Conservation (phyloP, 352 stramenopile species). For the Globisporangium acanthophoron region DNA sequence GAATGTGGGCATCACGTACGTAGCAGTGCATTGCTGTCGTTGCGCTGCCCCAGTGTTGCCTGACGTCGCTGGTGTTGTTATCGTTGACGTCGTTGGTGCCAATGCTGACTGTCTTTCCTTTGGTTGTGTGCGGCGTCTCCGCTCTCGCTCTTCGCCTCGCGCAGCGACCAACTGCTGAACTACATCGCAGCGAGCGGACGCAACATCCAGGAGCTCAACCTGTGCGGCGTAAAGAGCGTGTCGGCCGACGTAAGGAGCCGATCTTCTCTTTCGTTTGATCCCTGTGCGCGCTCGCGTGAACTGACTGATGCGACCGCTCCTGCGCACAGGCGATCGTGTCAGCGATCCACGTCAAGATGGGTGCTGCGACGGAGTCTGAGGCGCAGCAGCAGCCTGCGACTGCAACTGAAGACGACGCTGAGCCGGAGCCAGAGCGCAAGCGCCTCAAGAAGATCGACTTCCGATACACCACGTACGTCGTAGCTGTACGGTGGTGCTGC, state of each 20-base stretch:
- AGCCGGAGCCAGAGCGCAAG: slow-evolving; percentile 70
- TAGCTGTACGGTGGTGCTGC: neutral
- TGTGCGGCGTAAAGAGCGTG: slow-evolving; percentile 85
- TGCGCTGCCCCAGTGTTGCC: neutral
- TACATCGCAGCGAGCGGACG: slow-evolving; percentile 64
- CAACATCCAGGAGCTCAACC: slow-evolving; percentile 83
- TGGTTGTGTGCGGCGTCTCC: neutral
- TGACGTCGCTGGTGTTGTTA: too few species aligned
- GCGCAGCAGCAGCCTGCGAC: slow-evolving; percentile 2
- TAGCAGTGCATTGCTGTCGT: slow-evolving; percentile 1
- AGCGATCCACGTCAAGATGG: slow-evolving; percentile 79
- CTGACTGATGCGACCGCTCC: neutral
- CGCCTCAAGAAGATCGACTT: slow-evolving; percentile 88
- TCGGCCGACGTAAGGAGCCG: slow-evolving; percentile 52
- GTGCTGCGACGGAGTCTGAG: slow-evolving; percentile 33
- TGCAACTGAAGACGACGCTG: slow-evolving; percentile 17
- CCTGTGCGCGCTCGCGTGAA: neutral
- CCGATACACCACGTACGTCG: slow-evolving; percentile 80
- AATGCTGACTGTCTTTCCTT: neutral
- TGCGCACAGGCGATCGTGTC: slow-evolving; percentile 46
- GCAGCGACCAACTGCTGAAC: slow-evolving; percentile 74
- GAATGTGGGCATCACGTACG: slow-evolving; percentile 85
- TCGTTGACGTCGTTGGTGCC: neutral
- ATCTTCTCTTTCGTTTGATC: neutral
- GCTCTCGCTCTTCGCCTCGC: too few species aligned